Evolutionary conservation across 2,329 filamentous ascomycete genomes (phyloP).

Genomic region (Hymenoscyphus fraxineus): DNA sequence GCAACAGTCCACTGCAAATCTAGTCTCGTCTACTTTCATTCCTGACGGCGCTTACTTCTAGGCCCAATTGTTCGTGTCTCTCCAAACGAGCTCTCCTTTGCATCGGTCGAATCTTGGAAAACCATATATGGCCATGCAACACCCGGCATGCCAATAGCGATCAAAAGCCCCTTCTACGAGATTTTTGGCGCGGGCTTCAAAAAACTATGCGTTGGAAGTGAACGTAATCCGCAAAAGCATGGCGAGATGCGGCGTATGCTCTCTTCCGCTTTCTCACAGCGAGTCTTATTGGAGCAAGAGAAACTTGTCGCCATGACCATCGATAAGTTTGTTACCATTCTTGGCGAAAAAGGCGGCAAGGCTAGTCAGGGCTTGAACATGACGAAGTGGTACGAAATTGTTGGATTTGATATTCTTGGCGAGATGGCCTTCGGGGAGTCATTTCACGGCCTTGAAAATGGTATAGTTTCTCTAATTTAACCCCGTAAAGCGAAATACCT

Average conservation of each 20-base stretch:
- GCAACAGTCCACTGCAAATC: too few species aligned
- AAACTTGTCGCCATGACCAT: slow-evolving; percentile 23
- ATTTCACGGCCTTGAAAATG: slow-evolving; percentile 32
- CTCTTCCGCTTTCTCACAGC: slow-evolving; percentile 32
- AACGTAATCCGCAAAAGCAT: slow-evolving; percentile 16
- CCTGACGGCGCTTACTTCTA: too few species aligned
- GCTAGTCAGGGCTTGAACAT: slow-evolving; percentile 20
- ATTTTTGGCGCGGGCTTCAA: too few species aligned
- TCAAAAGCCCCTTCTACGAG: too few species aligned
- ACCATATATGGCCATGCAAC: too few species aligned
- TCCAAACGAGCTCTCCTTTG: too few species aligned
- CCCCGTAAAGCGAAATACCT: too few species aligned
- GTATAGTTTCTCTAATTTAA: slow-evolving; percentile 14
- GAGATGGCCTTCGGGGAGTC: slow-evolving; percentile 42
- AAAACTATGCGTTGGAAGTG: slow-evolving; percentile 3
- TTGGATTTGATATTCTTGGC: slow-evolving; percentile 39
- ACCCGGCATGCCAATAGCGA: too few species aligned
- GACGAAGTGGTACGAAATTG: slow-evolving; percentile 36
- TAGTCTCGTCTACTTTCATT: too few species aligned
- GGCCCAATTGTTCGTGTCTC: too few species aligned
- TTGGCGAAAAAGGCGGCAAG: too few species aligned
- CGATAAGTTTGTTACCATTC: slow-evolving; percentile 6
- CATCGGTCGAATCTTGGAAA: too few species aligned
- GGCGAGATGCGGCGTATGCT: slow-evolving; percentile 24
- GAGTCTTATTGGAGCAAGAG: slow-evolving; percentile 32